These are phyloP conservation scores for Strobilomyces dryophilus DNA, from an alignment of 768 basidiomycete genomes.

Conservation along the genomic window DNA sequence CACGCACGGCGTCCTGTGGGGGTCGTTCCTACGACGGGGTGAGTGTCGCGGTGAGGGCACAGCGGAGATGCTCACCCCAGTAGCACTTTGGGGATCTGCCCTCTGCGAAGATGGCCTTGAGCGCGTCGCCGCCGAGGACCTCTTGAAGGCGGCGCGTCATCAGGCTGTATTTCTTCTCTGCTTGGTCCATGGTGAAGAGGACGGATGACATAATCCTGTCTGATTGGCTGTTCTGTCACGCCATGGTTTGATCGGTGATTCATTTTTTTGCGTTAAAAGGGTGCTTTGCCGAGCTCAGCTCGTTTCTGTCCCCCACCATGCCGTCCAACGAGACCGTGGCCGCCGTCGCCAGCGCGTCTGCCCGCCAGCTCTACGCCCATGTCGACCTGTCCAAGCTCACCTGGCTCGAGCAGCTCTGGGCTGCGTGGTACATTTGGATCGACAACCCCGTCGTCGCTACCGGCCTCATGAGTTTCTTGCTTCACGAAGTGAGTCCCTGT, in stretches of 20 bases:
- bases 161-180: conserved; percentile 60
- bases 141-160: conserved; percentile 87
- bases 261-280: conserved; percentile 13
- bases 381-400: conserved; percentile 57
- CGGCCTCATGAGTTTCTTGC: conserved; percentile 83
- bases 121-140: conserved; percentile 78
- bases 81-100: conserved; percentile 79
- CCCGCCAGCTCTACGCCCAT: conserved; percentile 49
- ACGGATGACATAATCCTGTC: conserved; percentile 15
- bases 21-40: conserved; percentile 64
- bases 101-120: conserved; percentile 77
- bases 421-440: conserved; percentile 78
- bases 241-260: conserved; percentile 16
- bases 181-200: conserved; percentile 9
- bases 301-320: conserved; percentile 30
- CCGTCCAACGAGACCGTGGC: conserved; percentile 38
- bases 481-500: conserved; percentile 77
- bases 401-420: conserved; percentile 81
- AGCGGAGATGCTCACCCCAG: conserved; percentile 64
- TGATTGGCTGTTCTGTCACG: conserved; percentile 29
- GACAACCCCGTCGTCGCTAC: conserved; percentile 92
- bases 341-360: conserved; percentile 22
- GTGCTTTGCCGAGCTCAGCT: too few species aligned
- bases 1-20: conserved; percentile 89
- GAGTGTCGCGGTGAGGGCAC: not conserved